Evolutionary conservation across 495 filamentous ascomycete species (phyloP).

Genomic region (Letharia columbiana): DNA sequence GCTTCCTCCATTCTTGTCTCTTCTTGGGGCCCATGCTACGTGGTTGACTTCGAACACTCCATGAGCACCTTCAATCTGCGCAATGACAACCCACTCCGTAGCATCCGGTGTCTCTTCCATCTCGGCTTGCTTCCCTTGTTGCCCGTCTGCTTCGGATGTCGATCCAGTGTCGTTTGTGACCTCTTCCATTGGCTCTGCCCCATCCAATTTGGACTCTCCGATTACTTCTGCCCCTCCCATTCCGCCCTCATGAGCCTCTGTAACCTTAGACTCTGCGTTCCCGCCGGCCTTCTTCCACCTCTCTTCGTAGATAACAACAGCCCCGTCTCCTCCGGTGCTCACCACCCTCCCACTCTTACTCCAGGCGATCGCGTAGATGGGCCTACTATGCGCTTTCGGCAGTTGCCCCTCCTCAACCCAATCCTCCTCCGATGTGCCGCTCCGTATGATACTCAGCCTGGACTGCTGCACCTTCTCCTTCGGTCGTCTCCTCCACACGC

Average conservation of each 20-base stretch:
- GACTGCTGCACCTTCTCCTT: constrained; percentile 43
- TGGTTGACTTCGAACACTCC: constrained; percentile 92
- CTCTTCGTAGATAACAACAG: constrained; percentile 73
- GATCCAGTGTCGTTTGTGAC: neutral
- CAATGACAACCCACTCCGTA: constrained; percentile 59
- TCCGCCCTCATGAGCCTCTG: neutral
- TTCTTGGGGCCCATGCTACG: constrained; percentile 55
- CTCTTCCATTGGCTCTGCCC: constrained; percentile 1
- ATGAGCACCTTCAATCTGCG: constrained; percentile 61
- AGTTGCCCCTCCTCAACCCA: constrained; percentile 69
- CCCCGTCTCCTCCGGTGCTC: constrained; percentile 78
- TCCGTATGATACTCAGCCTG: constrained; percentile 75
- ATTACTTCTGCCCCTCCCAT: neutral
- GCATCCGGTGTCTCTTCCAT: neutral
- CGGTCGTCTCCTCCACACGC: constrained; percentile 64
- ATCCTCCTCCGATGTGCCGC: constrained; percentile 59
- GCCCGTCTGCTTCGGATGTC: neutral
- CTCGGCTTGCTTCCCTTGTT: neutral
- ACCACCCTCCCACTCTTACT: constrained; percentile 66
- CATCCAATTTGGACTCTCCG: constrained; percentile 26
- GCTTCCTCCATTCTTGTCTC: constrained; percentile 26
- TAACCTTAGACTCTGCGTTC: neutral
- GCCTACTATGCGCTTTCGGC: constrained; percentile 65
- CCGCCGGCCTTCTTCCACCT: constrained; percentile 16
- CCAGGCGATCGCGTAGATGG: constrained; percentile 77